A percentile compares a stretch with the other conserved stretches of the same genome.
Evolutionary conservation across 306 rosid species (phyloP).

Genomic region (Comarum palustre): DNA sequence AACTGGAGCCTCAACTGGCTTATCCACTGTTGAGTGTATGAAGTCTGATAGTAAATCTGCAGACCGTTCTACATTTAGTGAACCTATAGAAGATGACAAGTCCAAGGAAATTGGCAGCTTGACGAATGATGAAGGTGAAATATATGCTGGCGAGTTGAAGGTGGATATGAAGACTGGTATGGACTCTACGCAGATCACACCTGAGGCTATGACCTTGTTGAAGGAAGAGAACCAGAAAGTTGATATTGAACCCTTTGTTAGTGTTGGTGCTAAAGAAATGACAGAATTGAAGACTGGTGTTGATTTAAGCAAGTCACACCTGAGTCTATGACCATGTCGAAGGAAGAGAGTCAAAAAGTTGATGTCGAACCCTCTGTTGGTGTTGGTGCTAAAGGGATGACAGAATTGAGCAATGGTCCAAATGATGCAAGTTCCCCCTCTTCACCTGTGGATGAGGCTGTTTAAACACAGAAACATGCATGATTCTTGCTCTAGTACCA

Average conservation of each 20-base stretch:
- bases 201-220: slow-evolving; percentile 5
- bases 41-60: slow-evolving; percentile 19
- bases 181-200: slow-evolving; percentile 9
- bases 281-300: slow-evolving; percentile 23
- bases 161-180: slow-evolving; percentile 24
- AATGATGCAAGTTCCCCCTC: slow-evolving; percentile 7
- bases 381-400: slow-evolving; percentile 15
- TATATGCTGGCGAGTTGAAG: slow-evolving; percentile 22
- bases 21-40: slow-evolving; percentile 17
- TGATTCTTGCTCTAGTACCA: slow-evolving; percentile 26
- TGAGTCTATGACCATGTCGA: slow-evolving; percentile 5
- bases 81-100: slow-evolving; percentile 21
- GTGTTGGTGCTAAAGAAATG: slow-evolving; percentile 16
- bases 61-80: slow-evolving; percentile 9
- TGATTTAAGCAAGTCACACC: slow-evolving; percentile 7
- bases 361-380: not conserved
- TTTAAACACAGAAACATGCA: slow-evolving; percentile 17
- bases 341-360: slow-evolving; percentile 9
- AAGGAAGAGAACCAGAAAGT: slow-evolving; percentile 5
- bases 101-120: slow-evolving; percentile 5
- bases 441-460: slow-evolving; percentile 17
- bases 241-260: not conserved
- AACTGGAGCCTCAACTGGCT: slow-evolving; percentile 23
- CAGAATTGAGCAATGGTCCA: slow-evolving; percentile 18
- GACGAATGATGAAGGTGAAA: slow-evolving; percentile 18